Evolutionary conservation across 345 rosid genomes (phyloP).

Genomic region (Camelina hispida): DNA sequence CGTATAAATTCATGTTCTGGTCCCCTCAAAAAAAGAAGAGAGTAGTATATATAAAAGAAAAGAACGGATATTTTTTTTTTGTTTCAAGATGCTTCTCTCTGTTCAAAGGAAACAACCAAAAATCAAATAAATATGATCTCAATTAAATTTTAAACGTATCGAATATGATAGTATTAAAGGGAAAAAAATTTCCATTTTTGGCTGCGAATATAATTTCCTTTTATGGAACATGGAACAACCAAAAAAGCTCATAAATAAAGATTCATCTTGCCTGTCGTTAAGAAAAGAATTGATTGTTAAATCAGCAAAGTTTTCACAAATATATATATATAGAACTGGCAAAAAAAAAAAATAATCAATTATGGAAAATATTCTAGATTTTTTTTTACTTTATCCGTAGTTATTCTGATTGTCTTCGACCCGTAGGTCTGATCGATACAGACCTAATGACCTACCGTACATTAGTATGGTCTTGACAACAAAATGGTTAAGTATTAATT

Average conservation of each 20-base stretch:
- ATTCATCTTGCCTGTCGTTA: conserved; percentile 40
- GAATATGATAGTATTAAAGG: conserved; percentile 34
- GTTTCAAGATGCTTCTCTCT: conserved; percentile 36
- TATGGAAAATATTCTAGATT: conserved; percentile 7
- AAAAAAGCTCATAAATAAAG: conserved; percentile 35
- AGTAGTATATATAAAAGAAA: neutral
- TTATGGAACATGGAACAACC: conserved; percentile 40
- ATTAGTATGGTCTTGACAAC: neutral
- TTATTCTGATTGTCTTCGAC: conserved; percentile 18
- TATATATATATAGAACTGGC: neutral
- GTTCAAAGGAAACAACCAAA: conserved; percentile 29
- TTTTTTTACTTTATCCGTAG: neutral
- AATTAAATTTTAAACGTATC: conserved; percentile 27
- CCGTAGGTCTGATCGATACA: neutral
- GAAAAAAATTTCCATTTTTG: conserved; percentile 30
- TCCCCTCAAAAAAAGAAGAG: conserved; percentile 24
- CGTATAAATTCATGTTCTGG: conserved; percentile 42
- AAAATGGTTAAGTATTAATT: neutral
- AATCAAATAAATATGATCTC: conserved; percentile 31
- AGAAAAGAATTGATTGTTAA: conserved; percentile 45
- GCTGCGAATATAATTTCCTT: conserved; percentile 45
- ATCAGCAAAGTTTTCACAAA: conserved; percentile 28
- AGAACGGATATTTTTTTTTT: conserved; percentile 2
- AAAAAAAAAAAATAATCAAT: neutral
- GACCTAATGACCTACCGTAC: neutral